Conservation (phyloP, 345 rosid genomes). For the Erodium maritimum region DNA sequence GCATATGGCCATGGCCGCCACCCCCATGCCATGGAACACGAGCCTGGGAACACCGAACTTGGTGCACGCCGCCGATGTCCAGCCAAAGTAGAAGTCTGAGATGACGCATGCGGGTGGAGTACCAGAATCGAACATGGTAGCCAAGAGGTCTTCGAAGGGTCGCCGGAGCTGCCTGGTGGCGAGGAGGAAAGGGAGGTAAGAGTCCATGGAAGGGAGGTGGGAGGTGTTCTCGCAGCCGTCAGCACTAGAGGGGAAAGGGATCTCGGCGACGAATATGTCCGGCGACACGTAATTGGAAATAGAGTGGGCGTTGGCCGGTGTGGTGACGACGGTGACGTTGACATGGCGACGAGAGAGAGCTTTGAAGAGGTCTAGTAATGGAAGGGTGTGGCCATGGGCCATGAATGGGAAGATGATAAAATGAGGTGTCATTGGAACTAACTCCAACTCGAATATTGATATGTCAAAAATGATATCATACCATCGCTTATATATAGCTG, state of each 20-base stretch:
- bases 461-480: too few relatives aligned
- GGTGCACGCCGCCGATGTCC: constrained; percentile 10
- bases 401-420: constrained; percentile 26
- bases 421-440: constrained; percentile 1
- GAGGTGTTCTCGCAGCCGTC: constrained; percentile 14
- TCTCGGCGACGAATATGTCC: background rate
- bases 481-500: too few relatives aligned
- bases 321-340: constrained; percentile 21
- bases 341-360: constrained; percentile 12
- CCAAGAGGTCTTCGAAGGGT: constrained; percentile 17
- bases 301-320: constrained; percentile 17
- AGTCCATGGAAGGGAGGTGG: constrained; percentile 16
- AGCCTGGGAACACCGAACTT: constrained; percentile 17
- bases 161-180: constrained; percentile 13
- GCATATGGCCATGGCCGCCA: constrained; percentile 4
- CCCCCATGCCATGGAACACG: constrained; percentile 12
- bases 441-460: too few relatives aligned
- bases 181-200: constrained; percentile 7
- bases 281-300: background rate
- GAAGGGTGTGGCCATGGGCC: constrained; percentile 30
- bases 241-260: constrained; percentile 2
- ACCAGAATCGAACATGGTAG: background rate
- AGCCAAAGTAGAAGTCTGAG: constrained; percentile 18
- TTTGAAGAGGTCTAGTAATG: constrained; percentile 18
- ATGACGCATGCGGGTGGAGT: constrained; percentile 15